These are phyloP conservation scores for Zopfia rhizophila DNA, from an alignment of 2,329 filamentous ascomycete species.

Conservation along the genomic window DNA sequence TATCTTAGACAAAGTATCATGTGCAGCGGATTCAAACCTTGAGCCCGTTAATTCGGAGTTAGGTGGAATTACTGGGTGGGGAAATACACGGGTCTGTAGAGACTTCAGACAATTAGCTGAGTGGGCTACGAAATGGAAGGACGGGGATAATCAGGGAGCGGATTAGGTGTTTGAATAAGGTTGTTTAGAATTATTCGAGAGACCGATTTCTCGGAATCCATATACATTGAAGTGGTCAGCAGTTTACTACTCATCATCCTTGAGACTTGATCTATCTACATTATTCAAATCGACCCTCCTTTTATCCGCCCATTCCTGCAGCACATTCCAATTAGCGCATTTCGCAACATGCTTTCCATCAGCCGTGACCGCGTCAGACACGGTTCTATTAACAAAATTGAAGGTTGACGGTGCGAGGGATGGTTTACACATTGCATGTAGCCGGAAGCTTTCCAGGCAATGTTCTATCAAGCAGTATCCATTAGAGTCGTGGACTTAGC, in stretches of 20 bases:
- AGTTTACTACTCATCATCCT: not conserved
- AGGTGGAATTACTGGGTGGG: conserved; percentile 19
- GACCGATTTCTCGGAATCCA: not conserved
- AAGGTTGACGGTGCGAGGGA: conserved; percentile 15
- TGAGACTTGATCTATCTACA: conserved; percentile 1
- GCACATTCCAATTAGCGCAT: conserved; percentile 16
- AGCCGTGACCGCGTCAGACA: too few relatives aligned
- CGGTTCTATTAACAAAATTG: conserved; percentile 1
- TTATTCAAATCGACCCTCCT: conserved; percentile 18
- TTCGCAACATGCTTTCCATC: conserved; percentile 10
- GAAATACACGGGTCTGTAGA: not conserved
- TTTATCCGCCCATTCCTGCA: conserved; percentile 7
- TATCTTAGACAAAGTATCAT: conserved; percentile 24
- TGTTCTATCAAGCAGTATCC: conserved; percentile 15
- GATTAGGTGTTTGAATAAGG: not conserved
- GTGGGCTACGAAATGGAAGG: conserved; percentile 1
- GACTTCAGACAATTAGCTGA: not conserved
- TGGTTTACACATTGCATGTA: conserved; percentile 17
- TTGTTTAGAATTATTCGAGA: not conserved
- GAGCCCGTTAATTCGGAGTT: conserved; percentile 17
- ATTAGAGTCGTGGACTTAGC: not conserved
- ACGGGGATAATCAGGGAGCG: not conserved
- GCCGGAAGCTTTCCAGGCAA: conserved; percentile 20
- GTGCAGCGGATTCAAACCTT: conserved; percentile 23
- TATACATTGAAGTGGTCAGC: too few relatives aligned